These are phyloP conservation scores for Candida glucosophila DNA, from an alignment of 1,139 yeast genomes.

Conservation along the genomic window DNA sequence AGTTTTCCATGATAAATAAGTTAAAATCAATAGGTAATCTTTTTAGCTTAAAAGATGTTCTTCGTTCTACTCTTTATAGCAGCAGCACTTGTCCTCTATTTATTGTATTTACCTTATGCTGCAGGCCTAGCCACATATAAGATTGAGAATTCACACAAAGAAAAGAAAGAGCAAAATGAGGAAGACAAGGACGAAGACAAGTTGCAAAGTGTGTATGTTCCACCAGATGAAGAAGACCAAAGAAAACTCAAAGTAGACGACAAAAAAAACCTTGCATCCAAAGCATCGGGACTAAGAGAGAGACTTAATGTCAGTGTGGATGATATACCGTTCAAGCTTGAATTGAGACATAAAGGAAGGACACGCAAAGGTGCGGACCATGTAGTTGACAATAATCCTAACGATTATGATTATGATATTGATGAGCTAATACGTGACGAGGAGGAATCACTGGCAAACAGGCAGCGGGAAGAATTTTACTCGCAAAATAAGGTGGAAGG, in stretches of 20 bases:
- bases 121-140: conserved; percentile 30
- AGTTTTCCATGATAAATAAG: no score
- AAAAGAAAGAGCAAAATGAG: conserved; percentile 1
- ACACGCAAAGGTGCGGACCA: conserved; percentile 21
- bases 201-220: conserved; percentile 22
- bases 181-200: conserved; percentile 2
- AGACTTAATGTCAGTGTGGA: conserved; percentile 26
- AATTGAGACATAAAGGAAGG: conserved; percentile 17
- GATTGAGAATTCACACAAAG: conserved; percentile 9
- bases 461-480: conserved; percentile 19
- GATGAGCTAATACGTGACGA: conserved; percentile 23
- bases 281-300: conserved; percentile 21
- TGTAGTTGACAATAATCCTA: conserved; percentile 26
- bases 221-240: conserved; percentile 28
- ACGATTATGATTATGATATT: conserved; percentile 24
- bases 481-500: conserved; percentile 18
- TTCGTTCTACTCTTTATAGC: conserved; percentile 16
- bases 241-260: conserved; percentile 4
- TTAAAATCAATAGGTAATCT: no score
- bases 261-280: conserved; percentile 5
- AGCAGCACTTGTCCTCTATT: conserved; percentile 19
- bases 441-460: conserved; percentile 14
- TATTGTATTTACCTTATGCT: conserved; percentile 28
- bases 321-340: conserved; percentile 31
- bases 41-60: conserved; percentile 19